These are phyloP conservation scores for Psilocybe subaeruginosa DNA, from an alignment of 768 basidiomycete species.

Conservation along the genomic window DNA sequence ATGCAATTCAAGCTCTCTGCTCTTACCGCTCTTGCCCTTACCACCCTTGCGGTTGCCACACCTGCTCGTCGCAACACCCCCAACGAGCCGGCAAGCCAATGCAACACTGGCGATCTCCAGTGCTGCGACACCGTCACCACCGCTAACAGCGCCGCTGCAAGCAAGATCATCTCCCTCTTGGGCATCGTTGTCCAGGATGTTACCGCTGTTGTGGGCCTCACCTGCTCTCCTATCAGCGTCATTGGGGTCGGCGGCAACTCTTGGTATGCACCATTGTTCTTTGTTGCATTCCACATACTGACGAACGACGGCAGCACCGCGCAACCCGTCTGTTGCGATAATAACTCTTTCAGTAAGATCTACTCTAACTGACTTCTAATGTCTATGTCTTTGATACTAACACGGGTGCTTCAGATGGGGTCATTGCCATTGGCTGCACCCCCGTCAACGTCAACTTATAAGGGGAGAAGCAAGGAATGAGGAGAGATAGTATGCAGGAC, in stretches of 20 bases:
- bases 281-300: not conserved
- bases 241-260: slow-evolving; percentile 20
- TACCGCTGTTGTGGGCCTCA: slow-evolving; percentile 13
- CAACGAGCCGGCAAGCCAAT: slow-evolving; percentile 19
- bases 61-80: slow-evolving; percentile 9
- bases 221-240: slow-evolving; percentile 26
- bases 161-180: slow-evolving; percentile 19
- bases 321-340: slow-evolving; percentile 28
- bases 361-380: not conserved
- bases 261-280: slow-evolving; percentile 3
- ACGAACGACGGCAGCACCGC: slow-evolving; percentile 6
- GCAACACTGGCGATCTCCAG: slow-evolving; percentile 14
- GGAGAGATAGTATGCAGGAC: too few species aligned
- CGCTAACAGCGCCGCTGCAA: not conserved
- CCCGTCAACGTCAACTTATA: slow-evolving; percentile 24
- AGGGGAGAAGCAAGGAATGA: too few species aligned
- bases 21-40: too few species aligned
- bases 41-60: not conserved
- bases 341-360: slow-evolving; percentile 22
- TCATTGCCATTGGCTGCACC: slow-evolving; percentile 29
- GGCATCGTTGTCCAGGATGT: slow-evolving; percentile 18
- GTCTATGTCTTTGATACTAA: not conserved
- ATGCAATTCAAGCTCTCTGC: too few species aligned
- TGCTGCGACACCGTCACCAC: slow-evolving; percentile 25
- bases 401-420: slow-evolving; percentile 10